Base-by-base conservation (phyloP, 164 flowering plant genomes). In the Vitis rotundifolia region DNA sequence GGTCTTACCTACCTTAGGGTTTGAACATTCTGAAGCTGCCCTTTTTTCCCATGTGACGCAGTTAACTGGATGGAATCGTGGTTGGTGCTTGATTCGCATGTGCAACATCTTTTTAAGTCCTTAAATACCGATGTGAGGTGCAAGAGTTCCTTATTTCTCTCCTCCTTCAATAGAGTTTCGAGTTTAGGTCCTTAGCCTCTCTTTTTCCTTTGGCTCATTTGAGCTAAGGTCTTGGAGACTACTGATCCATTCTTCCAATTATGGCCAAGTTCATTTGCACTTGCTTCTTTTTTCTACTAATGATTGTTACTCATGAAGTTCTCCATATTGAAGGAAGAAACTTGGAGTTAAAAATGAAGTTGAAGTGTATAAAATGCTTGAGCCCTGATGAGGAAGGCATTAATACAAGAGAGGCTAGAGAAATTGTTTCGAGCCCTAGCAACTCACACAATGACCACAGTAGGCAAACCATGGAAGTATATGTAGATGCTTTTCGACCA, bases 401-500 rank as follows among this genome's bases (percentile, higher is more conserved):
- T 22, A 22, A 22, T 44, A 44, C 13, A 66, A 50, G 13, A 5
- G 54, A 22, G 26, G 26, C 26, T 22, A 22, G 26, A 22, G 26
- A 22, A 22, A 22, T 22, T 22, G 26, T 22, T 22, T 22, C 26
- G 26, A 49, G 51, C 16, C 55, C 67, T 2, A 60, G 60, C 13
- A 28, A 22, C 26, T 67, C 44, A 62, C 62, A 49, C 66, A 22
- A 52, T 49, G 65, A 64, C 19, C 62, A 9, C 28, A 26, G 13
- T 44, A 14, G 53, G 11, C 22, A 28, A 59, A 28, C 64, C 11
- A 56, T 8, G 16, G 76, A 57, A 11, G 77, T 52, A 60, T 9
- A 28, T 8, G 58, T 54, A 0, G 74, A 79, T 2, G 75, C 70
- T 49, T 82, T 77, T 61, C 73, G 83, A 15, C 86, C 86, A 14